phyloP scores from a whole-genome alignment of 192 early-diverging fungal species.

The Backusella psychrophila region DNA sequence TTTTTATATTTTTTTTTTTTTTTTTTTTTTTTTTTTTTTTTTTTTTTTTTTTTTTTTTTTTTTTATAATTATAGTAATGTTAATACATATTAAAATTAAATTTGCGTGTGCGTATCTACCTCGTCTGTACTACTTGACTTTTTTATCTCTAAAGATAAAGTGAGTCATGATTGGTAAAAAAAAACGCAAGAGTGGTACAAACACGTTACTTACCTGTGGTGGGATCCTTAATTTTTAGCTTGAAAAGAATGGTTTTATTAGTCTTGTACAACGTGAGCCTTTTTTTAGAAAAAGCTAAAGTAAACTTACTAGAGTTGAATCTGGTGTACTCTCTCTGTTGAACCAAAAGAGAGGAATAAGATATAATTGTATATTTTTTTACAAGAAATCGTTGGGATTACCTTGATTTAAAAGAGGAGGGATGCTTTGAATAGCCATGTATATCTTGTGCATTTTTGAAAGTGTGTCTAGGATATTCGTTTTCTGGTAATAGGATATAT shows the following conservation, averaged over 20 bases:
- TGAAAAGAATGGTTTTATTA: background rate
- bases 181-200: background rate
- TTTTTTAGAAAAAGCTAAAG: background rate
- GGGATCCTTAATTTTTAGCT: background rate
- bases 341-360: background rate
- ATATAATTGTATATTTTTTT: too few species aligned
- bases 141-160: background rate
- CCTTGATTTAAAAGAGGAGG: background rate
- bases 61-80: background rate
- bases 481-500: background rate
- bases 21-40: too few species aligned
- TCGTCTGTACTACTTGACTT: background rate
- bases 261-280: background rate
- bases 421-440: background rate
- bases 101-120: background rate
- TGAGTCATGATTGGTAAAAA: background rate
- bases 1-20: too few species aligned
- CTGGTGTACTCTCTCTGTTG: background rate
- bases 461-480: background rate
- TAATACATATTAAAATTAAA: background rate
- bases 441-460: background rate
- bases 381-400: background rate
- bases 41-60: too few species aligned
- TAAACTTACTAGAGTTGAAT: background rate
- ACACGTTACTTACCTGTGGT: conserved; percentile 5